Conservation (phyloP, 371 early-diverging fungal species). For the Nematocida major region DNA sequence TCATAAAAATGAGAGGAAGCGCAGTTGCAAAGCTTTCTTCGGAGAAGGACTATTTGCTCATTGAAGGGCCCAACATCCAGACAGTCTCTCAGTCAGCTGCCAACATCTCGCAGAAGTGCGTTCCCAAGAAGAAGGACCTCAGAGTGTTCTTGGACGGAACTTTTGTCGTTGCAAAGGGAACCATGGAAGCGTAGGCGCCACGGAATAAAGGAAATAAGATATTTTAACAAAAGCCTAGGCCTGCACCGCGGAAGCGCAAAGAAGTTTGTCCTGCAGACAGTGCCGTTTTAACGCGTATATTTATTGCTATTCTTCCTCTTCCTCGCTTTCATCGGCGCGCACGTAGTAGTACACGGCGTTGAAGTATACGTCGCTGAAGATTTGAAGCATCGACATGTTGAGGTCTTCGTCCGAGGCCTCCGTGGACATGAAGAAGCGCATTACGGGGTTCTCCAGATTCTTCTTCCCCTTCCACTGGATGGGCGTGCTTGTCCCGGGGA, state of each 20-base stretch:
- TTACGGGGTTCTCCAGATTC: background rate
- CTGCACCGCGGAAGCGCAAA: background rate
- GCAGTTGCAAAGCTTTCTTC: conserved; percentile 72
- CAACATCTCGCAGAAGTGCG: conserved; percentile 74
- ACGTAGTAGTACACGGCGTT: conserved; percentile 47
- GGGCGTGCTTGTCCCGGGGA: conserved; percentile 20
- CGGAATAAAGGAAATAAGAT: background rate
- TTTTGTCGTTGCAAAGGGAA: conserved; percentile 60
- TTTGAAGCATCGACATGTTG: conserved; percentile 16
- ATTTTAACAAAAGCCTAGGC: background rate
- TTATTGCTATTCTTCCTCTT: background rate
- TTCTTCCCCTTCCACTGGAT: conserved; percentile 54
- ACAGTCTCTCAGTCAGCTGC: conserved; percentile 91
- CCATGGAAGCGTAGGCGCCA: conserved; percentile 43
- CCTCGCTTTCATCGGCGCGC: background rate
- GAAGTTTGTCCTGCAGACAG: background rate
- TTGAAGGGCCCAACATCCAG: conserved; percentile 87
- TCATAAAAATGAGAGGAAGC: conserved; percentile 80
- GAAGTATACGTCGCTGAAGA: conserved; percentile 40
- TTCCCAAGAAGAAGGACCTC: conserved; percentile 85
- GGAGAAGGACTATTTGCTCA: conserved; percentile 88
- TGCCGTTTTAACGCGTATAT: background rate
- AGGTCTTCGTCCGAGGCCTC: conserved; percentile 15
- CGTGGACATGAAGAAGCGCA: conserved; percentile 28
- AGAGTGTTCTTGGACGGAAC: conserved; percentile 97